phyloP scores from a whole-genome alignment of 164 flowering plant genomes.

The Stephania cephalantha region DNA sequence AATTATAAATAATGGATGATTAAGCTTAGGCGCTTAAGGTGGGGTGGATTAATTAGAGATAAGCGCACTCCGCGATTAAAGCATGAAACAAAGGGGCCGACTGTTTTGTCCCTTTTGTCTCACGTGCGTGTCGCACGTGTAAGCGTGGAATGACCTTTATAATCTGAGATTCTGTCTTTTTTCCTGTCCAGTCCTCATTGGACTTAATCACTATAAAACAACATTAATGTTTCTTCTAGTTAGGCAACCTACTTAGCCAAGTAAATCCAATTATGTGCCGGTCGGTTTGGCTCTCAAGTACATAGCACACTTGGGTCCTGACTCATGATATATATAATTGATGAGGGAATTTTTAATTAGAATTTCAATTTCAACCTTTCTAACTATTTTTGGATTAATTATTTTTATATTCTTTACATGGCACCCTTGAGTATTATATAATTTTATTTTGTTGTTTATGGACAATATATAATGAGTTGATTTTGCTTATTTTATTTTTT shows the following conservation, averaged over 20 bases:
- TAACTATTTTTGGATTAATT: no score
- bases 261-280: not conserved
- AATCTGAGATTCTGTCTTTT: not conserved
- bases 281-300: not conserved
- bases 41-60: no score
- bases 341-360: no score
- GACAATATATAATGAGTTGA: no score
- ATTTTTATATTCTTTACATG: no score
- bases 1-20: no score
- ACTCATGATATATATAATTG: not conserved
- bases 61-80: not conserved
- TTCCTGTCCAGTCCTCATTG: not conserved
- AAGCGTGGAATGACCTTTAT: not conserved
- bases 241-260: not conserved
- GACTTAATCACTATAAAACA: no score
- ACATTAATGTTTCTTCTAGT: not conserved
- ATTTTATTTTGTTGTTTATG: no score
- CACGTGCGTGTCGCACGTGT: not conserved
- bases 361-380: no score
- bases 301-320: not conserved
- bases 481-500: no score
- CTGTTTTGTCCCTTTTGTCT: not conserved
- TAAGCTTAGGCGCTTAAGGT: no score
- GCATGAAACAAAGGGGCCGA: conserved; percentile 3
- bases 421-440: no score